Percentiles rank a stretch among this genome's conserved stretches.
phyloP scores from a whole-genome alignment of 2,329 filamentous ascomycete genomes.

The Aschersonia sp. region DNA sequence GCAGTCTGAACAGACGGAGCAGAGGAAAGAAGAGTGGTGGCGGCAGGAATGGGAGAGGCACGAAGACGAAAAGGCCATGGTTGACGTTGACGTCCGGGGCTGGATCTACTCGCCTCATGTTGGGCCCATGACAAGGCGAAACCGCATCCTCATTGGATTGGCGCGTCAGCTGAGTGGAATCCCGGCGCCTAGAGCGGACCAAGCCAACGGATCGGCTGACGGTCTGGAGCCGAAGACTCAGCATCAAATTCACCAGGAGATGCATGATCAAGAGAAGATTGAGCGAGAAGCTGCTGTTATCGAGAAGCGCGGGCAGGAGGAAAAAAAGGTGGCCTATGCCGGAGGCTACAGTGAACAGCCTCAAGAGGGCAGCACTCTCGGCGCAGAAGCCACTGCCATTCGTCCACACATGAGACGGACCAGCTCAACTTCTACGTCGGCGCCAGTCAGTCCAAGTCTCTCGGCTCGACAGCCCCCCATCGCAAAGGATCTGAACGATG shows the following conservation, averaged over 20 bases:
- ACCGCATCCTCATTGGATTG: conserved; percentile 73
- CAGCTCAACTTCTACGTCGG: conserved; percentile 22
- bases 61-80: conserved; percentile 71
- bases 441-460: conserved; percentile 28
- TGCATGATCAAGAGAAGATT: conserved; percentile 49
- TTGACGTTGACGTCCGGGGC: conserved; percentile 88
- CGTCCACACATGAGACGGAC: conserved; percentile 14
- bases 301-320: conserved; percentile 53
- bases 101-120: conserved; percentile 86
- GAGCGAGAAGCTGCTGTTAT: conserved; percentile 65
- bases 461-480: conserved; percentile 20
- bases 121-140: conserved; percentile 75
- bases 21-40: conserved; percentile 61
- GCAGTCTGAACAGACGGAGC: conserved; percentile 19
- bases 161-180: conserved; percentile 82
- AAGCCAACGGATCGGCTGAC: conserved; percentile 5
- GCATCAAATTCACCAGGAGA: conserved; percentile 25
- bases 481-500: conserved; percentile 50
- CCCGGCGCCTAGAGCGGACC: conserved; percentile 44
- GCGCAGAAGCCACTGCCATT: conserved; percentile 18
- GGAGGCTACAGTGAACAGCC: conserved; percentile 63
- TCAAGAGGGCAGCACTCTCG: conserved; percentile 24
- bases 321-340: conserved; percentile 54
- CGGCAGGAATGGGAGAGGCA: conserved; percentile 63
- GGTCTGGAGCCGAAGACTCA: conserved; percentile 6